Evolutionary conservation across 345 rosid genomes (phyloP), one percentile per base, ranked within the genome.

Genomic region (Citrus reticulata): DNA sequence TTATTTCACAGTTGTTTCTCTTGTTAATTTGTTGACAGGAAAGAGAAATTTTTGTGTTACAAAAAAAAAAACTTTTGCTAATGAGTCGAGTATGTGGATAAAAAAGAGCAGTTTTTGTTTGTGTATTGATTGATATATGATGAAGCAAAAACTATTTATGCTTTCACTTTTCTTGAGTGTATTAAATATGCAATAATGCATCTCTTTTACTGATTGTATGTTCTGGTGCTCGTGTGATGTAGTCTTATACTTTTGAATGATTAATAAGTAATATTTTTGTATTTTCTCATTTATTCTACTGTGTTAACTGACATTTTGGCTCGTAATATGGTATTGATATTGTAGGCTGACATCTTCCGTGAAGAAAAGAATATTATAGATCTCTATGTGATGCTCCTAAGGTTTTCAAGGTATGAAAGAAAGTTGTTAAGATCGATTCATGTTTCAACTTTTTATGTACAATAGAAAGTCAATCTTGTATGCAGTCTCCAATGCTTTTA

Each of bases 271-370:
- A 73, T 46, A 13, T 60, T 60, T 39, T 25, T 16, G 7, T 29
- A 5, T 25, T 24, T 39, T 61, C 37, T 22, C 10, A 4, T 24
- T 54, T 55, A 7, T 60, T 64, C n/a, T 64, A 17, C 30, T 67
- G 29, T 32, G 78, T 30, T 67, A 30, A 75, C 59, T 29, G 17
- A 63, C 19, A 32, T 35, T 63, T 16, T 35, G 14, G 27, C 30
- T 68, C 58, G 34, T 77, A 24, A 81, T 80, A 25, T 61, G 19
- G 37, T 54, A 42, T 25, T 65, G 78, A 40, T 39, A 37, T 61
- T 89, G 84, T 80, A 96, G 99, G 99, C 97, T 74, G 88, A 88
- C 86, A 96, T 96, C 79, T 94, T 96, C 85, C 94, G 99, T 66
- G 86, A 66, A 68, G 99, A 96, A 93, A 92, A 86, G 80, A 96